Conservation (phyloP, 2,329 filamentous ascomycete species). For the Hirsutella minnesotensis region DNA sequence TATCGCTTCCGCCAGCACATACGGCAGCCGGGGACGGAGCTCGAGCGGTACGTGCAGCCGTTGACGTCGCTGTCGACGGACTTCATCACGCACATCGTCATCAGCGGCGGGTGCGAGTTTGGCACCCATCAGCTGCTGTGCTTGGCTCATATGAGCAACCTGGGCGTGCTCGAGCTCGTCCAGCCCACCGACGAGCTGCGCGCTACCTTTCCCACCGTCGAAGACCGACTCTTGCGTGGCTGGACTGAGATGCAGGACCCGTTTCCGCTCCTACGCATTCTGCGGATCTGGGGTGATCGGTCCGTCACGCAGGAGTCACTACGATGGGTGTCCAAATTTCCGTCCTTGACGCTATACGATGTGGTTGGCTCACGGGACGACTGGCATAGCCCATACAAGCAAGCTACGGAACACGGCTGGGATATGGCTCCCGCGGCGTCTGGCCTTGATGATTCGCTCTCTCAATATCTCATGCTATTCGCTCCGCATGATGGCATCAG, state of each 20-base stretch:
- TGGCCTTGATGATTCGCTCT: conserved; percentile 18
- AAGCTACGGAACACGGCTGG: conserved; percentile 21
- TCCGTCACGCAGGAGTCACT: conserved; percentile 28
- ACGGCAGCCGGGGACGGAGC: conserved; percentile 19
- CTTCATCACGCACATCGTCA: conserved; percentile 28
- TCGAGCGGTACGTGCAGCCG: conserved; percentile 24
- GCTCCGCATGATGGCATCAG: conserved; percentile 15
- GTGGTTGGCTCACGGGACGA: conserved; percentile 22
- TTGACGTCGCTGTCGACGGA: conserved; percentile 22
- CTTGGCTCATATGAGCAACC: conserved; percentile 30
- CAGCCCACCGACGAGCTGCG: conserved; percentile 20
- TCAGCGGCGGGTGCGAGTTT: conserved; percentile 24
- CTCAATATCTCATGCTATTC: conserved; percentile 23
- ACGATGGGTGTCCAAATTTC: conserved; percentile 28
- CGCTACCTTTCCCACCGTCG: conserved; percentile 23
- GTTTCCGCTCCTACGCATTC: conserved; percentile 34
- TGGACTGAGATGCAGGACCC: conserved; percentile 29
- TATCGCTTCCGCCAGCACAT: conserved; percentile 28
- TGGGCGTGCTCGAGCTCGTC: conserved; percentile 35
- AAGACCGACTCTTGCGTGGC: conserved; percentile 31
- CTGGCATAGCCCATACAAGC: conserved; percentile 18
- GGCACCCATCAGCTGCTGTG: conserved; percentile 25
- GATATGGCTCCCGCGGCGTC: conserved; percentile 13
- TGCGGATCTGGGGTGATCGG: conserved; percentile 31
- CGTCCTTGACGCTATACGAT: conserved; percentile 32